Conservation (phyloP, 768 basidiomycete species). For the Mycena polygramma region DNA sequence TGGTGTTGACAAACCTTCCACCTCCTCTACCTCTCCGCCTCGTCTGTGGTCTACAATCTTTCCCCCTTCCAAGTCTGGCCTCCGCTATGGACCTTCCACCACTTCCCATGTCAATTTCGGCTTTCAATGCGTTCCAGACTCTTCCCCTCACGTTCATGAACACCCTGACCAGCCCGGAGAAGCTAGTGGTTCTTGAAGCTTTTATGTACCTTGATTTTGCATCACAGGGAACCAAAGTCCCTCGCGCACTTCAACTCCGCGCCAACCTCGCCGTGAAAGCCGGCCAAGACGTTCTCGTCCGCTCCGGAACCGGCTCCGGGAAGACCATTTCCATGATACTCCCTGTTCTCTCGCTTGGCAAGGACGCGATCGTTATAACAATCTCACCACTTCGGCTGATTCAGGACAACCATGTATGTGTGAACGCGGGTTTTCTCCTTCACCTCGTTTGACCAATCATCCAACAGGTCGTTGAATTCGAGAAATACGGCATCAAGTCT, state of each 20-base stretch:
- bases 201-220: conserved; percentile 18
- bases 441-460: too few relatives aligned
- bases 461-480: conserved; percentile 35
- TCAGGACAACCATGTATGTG: conserved; percentile 27
- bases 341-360: conserved; percentile 31
- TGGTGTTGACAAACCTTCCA: too few relatives aligned
- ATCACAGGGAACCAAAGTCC: conserved; percentile 13
- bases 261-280: conserved; percentile 31
- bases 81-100: too few relatives aligned
- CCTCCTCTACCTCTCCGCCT: too few relatives aligned
- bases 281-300: conserved; percentile 38
- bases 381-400: conserved; percentile 39
- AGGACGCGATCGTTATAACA: conserved; percentile 32
- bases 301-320: conserved; percentile 44
- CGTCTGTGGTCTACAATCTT: too few relatives aligned
- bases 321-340: conserved; percentile 44
- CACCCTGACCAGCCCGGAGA: too few relatives aligned
- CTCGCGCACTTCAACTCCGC: conserved; percentile 37
- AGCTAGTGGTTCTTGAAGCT: background rate
- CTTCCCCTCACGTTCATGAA: background rate
- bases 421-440: too few relatives aligned
- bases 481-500: conserved; percentile 36
- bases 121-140: background rate
- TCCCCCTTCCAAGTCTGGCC: too few relatives aligned
- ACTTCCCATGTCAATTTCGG: too few relatives aligned